These are phyloP conservation scores for Staphylotrichum tortipilum DNA, from an alignment of 495 filamentous ascomycete genomes.

Conservation along the genomic window DNA sequence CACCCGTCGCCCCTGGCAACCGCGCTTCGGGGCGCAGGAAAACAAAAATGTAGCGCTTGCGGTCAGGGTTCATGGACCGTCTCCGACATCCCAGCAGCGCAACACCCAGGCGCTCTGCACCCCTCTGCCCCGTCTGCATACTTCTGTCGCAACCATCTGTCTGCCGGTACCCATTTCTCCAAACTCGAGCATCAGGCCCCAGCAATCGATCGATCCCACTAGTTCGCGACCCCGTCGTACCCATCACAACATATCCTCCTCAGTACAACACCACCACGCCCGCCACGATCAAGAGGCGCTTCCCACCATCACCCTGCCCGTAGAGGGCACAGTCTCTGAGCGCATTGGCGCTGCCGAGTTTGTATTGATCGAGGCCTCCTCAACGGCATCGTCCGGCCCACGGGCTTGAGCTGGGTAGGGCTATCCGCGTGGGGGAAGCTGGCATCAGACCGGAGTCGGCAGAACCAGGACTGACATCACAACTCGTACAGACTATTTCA, in stretches of 20 bases:
- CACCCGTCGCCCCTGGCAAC: conserved; percentile 12
- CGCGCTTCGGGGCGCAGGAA: conserved; percentile 6
- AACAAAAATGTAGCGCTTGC: conserved; percentile 14
- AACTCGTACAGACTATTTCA: conserved; percentile 39
- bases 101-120: not conserved
- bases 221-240: no score
- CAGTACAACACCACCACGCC: no score
- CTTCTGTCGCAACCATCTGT: conserved; percentile 1
- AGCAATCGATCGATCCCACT: not conserved
- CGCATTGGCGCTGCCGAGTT: no score
- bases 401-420: conserved; percentile 35
- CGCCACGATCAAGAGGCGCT: no score
- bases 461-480: conserved; percentile 10
- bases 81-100: conserved; percentile 8
- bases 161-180: conserved; percentile 5
- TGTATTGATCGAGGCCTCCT: not conserved
- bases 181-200: not conserved
- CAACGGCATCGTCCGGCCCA: conserved; percentile 49
- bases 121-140: no score
- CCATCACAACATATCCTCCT: no score
- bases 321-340: no score
- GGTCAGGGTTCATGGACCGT: conserved; percentile 6
- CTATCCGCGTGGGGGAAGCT: no score
- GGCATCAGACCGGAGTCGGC: no score
- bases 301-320: no score